Evolutionary conservation across 805 yeast genomes (phyloP).

Genomic region (Saturnispora halmiae): DNA sequence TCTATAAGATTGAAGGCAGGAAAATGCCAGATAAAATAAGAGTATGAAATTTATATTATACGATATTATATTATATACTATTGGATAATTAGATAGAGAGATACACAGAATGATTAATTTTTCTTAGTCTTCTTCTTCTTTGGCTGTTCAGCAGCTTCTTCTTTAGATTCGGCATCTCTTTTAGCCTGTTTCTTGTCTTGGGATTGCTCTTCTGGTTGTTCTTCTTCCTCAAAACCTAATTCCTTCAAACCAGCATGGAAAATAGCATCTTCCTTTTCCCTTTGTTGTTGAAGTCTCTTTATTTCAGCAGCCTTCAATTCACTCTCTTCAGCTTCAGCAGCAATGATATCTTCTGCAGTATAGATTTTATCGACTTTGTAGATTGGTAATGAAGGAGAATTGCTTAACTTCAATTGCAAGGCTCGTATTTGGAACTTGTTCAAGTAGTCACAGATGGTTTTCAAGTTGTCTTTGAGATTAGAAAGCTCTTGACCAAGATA

Average conservation of each 20-base stretch:
- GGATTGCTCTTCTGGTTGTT: constrained; percentile 17
- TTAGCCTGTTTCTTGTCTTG: background rate
- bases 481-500: constrained; percentile 35
- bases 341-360: constrained; percentile 38
- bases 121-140: constrained; percentile 7
- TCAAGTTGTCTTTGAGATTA: constrained; percentile 52
- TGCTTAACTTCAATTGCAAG: constrained; percentile 53
- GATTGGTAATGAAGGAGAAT: constrained; percentile 80
- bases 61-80: too few relatives aligned
- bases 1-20: too few relatives aligned
- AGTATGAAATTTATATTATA: background rate
- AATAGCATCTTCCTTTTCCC: constrained; percentile 31
- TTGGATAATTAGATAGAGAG: too few relatives aligned
- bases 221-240: constrained; percentile 60
- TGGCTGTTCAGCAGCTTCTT: too few relatives aligned
- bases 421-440: constrained; percentile 39
- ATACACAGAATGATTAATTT: too few relatives aligned
- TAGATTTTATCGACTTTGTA: constrained; percentile 54
- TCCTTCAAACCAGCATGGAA: constrained; percentile 78
- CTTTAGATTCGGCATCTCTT: background rate
- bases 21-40: too few relatives aligned
- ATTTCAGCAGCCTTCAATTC: constrained; percentile 25
- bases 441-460: constrained; percentile 44
- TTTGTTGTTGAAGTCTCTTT: constrained; percentile 25
- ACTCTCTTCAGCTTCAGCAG: constrained; percentile 22